Evolutionary conservation across 2,329 filamentous ascomycete species (phyloP), one percentile per base, ranked within the genome.

Genomic region (Tolypocladium guangdongense): DNA sequence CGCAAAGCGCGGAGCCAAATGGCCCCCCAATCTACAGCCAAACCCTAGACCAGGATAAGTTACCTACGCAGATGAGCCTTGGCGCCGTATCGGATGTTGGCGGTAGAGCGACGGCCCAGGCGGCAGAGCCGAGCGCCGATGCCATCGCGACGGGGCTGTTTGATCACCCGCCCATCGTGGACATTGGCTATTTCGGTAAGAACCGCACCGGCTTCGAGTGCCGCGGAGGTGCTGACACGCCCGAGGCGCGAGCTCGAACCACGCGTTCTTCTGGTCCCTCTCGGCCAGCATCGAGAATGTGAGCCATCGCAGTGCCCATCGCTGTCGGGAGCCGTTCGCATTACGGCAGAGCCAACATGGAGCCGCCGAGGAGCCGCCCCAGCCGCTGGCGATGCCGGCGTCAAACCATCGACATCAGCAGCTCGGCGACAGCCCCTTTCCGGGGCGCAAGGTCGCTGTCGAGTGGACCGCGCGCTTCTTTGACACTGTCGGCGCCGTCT

Each of bases 241-340:
- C 18, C n/a, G 35, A 66, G 63, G 64, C 7, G 55, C 64, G 7
- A 66, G 59, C 36, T 64, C 64, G 10, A 67, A 67, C 38, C 64
- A 67, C 50, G 61, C 63, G 11, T 55, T 66, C 38, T 66, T 66
- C 50, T 57, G 62, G 46, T 59, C 60, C 7, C 54, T 67, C 3
- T 62, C 63, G 0, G 57, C 57, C 1, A 59, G 56, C 24, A 61
- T 67, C 20, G 62, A 61, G 7, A 63, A 63, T 36, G 52, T 61
- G 11, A 57, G 59, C 7, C 62, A 59, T 8, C 55, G 54, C 18
- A 54, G 52, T 27, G 36, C 33, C 6, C 52, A 46, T 7, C 50
- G 57, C 1, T 56, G 56, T 32, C 55, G 58, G 38, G 53, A 58
- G 35, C 55, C 36, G n/a, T n/a, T n/a, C n/a, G n/a, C n/a, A 11